Percentiles rank a stretch among this genome's conserved stretches.
phyloP scores from a whole-genome alignment of 805 yeast species.

The Ogataea ganodermae region DNA sequence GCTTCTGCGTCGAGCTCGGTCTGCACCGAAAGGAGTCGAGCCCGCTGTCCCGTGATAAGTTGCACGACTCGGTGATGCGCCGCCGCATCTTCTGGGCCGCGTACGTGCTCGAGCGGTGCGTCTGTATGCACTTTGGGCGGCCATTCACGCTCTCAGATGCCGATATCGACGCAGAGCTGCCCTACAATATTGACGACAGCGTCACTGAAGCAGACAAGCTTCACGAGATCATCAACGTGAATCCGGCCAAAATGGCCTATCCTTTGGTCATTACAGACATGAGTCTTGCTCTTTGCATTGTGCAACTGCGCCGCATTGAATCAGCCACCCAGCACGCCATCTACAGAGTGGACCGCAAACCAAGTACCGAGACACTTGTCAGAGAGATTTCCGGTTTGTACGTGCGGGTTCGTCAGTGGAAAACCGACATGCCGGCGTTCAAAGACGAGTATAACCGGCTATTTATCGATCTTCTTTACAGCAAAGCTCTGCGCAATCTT shows the following conservation, averaged over 20 bases:
- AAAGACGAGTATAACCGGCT: slow-evolving; percentile 16
- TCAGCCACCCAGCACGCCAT: slow-evolving; percentile 22
- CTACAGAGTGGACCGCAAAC: slow-evolving; percentile 24
- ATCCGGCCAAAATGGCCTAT: slow-evolving; percentile 19
- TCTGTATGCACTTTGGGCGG: slow-evolving; percentile 51
- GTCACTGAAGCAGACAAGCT: slow-evolving; percentile 21
- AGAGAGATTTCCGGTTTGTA: slow-evolving; percentile 15
- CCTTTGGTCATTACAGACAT: neutral
- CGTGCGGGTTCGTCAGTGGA: slow-evolving; percentile 19
- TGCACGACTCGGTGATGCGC: slow-evolving; percentile 22
- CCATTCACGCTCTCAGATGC: slow-evolving; percentile 50
- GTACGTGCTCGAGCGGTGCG: slow-evolving; percentile 48
- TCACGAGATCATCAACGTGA: slow-evolving; percentile 20
- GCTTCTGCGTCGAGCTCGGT: slow-evolving; percentile 24
- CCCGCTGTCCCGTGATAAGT: slow-evolving; percentile 13
- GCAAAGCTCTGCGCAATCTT: slow-evolving; percentile 23
- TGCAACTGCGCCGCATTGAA: slow-evolving; percentile 22
- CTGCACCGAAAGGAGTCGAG: slow-evolving; percentile 20
- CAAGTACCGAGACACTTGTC: slow-evolving; percentile 12
- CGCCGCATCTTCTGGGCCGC: slow-evolving; percentile 49
- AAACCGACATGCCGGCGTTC: slow-evolving; percentile 17
- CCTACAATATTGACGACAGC: slow-evolving; percentile 30
- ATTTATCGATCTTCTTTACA: slow-evolving; percentile 20
- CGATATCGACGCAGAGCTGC: slow-evolving; percentile 49
- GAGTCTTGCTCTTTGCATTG: slow-evolving; percentile 12